Conservation (phyloP, 139 green algal species). For the Edaphochlamys debaryana region DNA sequence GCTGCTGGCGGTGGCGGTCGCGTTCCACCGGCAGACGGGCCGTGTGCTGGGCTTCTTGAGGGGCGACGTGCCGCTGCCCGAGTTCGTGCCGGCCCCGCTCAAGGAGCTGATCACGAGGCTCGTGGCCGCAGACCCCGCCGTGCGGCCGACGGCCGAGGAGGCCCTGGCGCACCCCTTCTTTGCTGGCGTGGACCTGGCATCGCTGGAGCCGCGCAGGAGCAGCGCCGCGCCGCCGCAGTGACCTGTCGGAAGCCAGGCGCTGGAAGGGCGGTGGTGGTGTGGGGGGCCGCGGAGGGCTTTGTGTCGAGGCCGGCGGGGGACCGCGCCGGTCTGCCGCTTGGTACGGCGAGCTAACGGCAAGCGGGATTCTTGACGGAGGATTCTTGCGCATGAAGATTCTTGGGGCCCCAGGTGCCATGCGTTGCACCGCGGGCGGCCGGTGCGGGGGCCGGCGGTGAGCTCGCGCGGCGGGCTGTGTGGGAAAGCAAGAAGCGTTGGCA, state of each 20-base stretch:
- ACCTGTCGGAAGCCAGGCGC: no score
- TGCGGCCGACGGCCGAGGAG: conserved; percentile 1
- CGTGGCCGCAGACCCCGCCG: not conserved
- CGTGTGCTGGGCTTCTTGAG: conserved; percentile 17
- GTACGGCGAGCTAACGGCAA: no score
- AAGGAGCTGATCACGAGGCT: not conserved
- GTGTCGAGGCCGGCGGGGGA: no score
- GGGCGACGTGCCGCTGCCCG: conserved; percentile 1
- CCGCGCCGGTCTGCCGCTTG: no score
- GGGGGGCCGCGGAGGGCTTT: not conserved
- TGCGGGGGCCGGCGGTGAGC: no score
- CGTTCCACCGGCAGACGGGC: conserved; percentile 9
- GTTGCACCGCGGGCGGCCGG: no score
- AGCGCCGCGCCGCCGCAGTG: not conserved
- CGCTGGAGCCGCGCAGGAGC: not conserved
- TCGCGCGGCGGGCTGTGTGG: no score
- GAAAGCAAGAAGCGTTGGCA: no score
- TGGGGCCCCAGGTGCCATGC: no score
- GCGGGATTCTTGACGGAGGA: no score
- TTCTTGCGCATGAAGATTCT: no score
- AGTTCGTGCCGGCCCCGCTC: conserved; percentile 3
- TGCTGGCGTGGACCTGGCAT: not conserved
- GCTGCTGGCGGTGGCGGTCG: not conserved
- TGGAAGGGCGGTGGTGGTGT: no score
- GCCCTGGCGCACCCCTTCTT: conserved; percentile 24